Evolutionary conservation across 345 rosid genomes (phyloP).

Genomic region (Eutrema japonicum): DNA sequence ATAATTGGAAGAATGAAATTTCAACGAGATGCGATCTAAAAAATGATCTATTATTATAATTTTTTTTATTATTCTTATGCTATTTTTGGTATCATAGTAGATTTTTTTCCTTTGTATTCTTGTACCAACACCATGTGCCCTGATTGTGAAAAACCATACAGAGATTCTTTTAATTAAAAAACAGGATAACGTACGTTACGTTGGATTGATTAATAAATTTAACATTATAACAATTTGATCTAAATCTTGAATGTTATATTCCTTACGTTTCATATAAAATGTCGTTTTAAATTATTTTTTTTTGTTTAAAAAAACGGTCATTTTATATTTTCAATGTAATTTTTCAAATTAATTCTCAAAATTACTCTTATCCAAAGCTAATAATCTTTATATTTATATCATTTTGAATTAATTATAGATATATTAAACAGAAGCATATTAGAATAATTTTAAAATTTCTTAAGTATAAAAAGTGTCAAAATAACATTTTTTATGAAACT

Average conservation of each 20-base stretch:
- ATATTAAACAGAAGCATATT: too few species aligned
- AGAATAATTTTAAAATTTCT: too few species aligned
- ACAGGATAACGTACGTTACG: conserved; percentile 5
- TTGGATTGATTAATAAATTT: not conserved
- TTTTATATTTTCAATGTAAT: too few species aligned
- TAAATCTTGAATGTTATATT: not conserved
- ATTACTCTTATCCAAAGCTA: too few species aligned
- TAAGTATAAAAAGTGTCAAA: too few species aligned
- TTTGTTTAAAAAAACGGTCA: too few species aligned
- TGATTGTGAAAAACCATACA: not conserved
- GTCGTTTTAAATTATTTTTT: too few species aligned
- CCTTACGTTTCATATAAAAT: too few species aligned
- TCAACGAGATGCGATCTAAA: conserved; percentile 32
- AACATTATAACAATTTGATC: not conserved
- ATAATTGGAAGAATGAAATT: not conserved
- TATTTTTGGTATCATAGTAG: not conserved
- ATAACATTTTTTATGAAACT: too few species aligned
- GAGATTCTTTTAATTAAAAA: conserved; percentile 3
- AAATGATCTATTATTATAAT: not conserved
- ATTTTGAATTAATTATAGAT: too few species aligned
- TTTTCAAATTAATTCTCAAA: too few species aligned
- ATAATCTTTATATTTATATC: too few species aligned
- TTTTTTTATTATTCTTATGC: not conserved
- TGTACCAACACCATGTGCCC: conserved; percentile 28
- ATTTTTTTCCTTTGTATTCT: not conserved